Conservation (phyloP, 2,329 filamentous ascomycete genomes). For the Pyrenochaeta sp. region DNA sequence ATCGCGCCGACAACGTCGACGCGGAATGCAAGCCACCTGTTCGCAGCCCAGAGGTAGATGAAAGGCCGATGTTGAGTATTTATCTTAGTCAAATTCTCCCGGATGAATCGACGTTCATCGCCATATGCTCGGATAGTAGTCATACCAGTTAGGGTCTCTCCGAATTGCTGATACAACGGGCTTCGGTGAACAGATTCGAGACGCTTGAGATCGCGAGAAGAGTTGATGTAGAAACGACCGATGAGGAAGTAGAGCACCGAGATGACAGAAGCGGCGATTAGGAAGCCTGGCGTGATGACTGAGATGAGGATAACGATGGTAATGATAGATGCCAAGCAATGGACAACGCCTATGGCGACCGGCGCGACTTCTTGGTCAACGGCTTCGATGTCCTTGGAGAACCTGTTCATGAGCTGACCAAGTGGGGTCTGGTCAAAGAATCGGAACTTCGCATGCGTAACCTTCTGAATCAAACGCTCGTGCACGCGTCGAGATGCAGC, state of each 20-base stretch:
- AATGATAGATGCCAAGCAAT: slow-evolving; percentile 73
- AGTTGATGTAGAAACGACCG: slow-evolving; percentile 85
- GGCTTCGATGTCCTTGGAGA: slow-evolving; percentile 96
- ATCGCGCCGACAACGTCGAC: slow-evolving; percentile 90
- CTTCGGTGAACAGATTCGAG: slow-evolving; percentile 94
- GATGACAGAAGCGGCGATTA: slow-evolving; percentile 88
- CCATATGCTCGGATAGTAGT: slow-evolving; percentile 97
- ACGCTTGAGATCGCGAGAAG: slow-evolving; percentile 94
- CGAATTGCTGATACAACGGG: slow-evolving; percentile 96
- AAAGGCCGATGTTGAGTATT: slow-evolving; percentile 93
- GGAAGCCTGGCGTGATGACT: slow-evolving; percentile 86
- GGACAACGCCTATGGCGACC: slow-evolving; percentile 79
- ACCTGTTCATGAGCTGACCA: slow-evolving; percentile 96
- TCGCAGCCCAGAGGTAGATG: slow-evolving; percentile 95
- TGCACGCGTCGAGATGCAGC: slow-evolving; percentile 88
- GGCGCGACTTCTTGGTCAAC: slow-evolving; percentile 96
- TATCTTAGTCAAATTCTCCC: slow-evolving; percentile 87
- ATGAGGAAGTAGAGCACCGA: slow-evolving; percentile 82
- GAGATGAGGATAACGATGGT: slow-evolving; percentile 91
- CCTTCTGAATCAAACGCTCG: slow-evolving; percentile 75
- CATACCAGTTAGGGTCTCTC: slow-evolving; percentile 92
- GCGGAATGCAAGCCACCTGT: slow-evolving; percentile 94
- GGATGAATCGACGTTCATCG: slow-evolving; percentile 90
- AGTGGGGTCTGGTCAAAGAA: slow-evolving; percentile 98
- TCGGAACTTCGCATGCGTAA: slow-evolving; percentile 91